Evolutionary conservation across 169 alveolate species (phyloP), one percentile per base, ranked within the genome.

Genomic region (Eimeria falciformis): DNA sequence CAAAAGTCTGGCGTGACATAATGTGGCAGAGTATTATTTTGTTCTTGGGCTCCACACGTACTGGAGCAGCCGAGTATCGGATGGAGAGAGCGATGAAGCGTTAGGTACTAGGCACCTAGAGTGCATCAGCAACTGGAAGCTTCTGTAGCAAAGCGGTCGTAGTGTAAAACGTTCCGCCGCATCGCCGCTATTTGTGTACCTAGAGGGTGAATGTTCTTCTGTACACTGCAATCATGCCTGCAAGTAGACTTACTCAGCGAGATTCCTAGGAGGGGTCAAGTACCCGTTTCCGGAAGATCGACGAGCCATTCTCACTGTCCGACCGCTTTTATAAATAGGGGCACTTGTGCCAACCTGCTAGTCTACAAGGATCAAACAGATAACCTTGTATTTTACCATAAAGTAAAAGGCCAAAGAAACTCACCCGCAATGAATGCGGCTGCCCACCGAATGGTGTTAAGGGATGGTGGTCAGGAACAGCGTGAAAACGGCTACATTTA

Each of bases 11-110:
- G 73, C 29, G 73, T 7, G 27, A n/a, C 29, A 5, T 18, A 58
- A 5, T 58, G 11, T 11, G 27, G 71, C 11, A 6, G 73, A 62
- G 11, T 7, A 14, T 50, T 50, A 14, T 14, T 50, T 50, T 50
- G 21, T 50, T 50, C 62, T n/a, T 14, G 9, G 71, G 37, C 7
- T 14, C 73, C 11, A 12, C n/a, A 62, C 73, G 12, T 62, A 62
- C 73, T 62, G 73, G 12, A 62, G 73, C 73, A 62, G n/a, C 12
- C 73, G 73, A 12, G 25, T n/a, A n/a, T 62, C 73, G 0, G 73
- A 62, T 14, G 73, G 2, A 1, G 73, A 62, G 37, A 62, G 73
- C 73, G 25, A 62, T 14, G 73, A 0, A 29, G 14, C 29, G 2
- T n/a, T 1, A 1, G n/a, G 0, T 12, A 62, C 1, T 12, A 62